Evolutionary conservation across 2,329 filamentous ascomycete genomes (phyloP), one percentile per base, ranked within the genome.

Genomic region (Plenodomus biglobosus): DNA sequence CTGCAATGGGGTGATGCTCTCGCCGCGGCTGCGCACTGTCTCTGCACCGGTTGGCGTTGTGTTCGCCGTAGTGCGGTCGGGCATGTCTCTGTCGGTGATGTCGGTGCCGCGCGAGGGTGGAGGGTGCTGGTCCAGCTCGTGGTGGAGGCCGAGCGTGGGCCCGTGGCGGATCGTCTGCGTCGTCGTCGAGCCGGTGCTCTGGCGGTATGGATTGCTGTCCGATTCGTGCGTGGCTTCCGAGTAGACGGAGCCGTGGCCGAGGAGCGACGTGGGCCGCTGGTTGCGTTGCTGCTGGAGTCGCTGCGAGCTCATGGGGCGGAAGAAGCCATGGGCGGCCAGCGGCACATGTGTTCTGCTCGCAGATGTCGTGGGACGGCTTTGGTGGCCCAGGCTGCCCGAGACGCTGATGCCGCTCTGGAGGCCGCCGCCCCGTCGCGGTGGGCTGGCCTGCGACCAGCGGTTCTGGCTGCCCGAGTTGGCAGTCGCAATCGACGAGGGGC

Each of bases 221-320:
- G 55, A 49, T 35, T 72, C 70, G 50, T 48, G 63, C 8, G 61
- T 50, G 36, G 62, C 61, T 46, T 68, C 66, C 21, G 61, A 55
- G 44, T 69, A 67, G 30, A 71, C 56, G 21, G 67, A 68, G 42
- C 55, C 53, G 19, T 66, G 66, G 42, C 66, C 70, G 36, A 71
- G 64, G 16, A 70, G 53, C 19, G 69, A 71, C 21, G 65, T 73
- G 32, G 77, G 79, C 39, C 77, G 77, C 58, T 78, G 83, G 55
- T 86, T 85, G 70, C 92, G 81, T 73, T 97, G 94, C 45, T 91
- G 91, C 74, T 97, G 92, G 42, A 97, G 78, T 69, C 90, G 87
- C 70, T 96, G 91, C 19, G 92, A 95, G 75, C 92, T 97, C 90
- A 99, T 95, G 34, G 94, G 94, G 18, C 87, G 87, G 68, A 95